Percentiles rank a stretch among this genome's conserved stretches.
Conservation (phyloP, 2,329 filamentous ascomycete species). For the Apiospora saccharicola region DNA sequence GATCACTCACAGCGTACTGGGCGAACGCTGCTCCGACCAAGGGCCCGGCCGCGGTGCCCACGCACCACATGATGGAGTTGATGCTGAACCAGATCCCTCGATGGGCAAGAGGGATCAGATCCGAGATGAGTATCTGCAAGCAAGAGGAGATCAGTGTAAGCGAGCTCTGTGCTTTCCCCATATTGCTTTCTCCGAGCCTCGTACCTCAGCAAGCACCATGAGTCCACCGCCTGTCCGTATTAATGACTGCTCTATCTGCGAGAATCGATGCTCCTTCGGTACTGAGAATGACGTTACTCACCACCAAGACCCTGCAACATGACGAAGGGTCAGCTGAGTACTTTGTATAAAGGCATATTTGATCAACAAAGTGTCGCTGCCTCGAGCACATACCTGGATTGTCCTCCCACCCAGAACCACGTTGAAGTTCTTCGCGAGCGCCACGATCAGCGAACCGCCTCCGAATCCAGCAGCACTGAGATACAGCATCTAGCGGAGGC, state of each 20-base stretch:
- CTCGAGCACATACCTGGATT: constrained; percentile 44
- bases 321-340: not conserved
- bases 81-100: constrained; percentile 44
- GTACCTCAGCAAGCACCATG: constrained; percentile 47
- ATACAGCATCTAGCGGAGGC: constrained; percentile 29
- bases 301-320: not conserved
- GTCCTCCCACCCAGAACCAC: constrained; percentile 52
- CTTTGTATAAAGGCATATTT: not conserved
- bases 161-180: not conserved
- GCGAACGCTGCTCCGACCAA: constrained; percentile 62
- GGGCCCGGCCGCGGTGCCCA: constrained; percentile 62
- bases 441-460: constrained; percentile 32
- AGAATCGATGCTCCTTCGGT: not conserved
- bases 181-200: not conserved
- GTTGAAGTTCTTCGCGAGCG: constrained; percentile 49
- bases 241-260: not conserved
- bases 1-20: constrained; percentile 46
- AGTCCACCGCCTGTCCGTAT: constrained; percentile 49
- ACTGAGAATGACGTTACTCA: not conserved
- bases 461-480: constrained; percentile 30
- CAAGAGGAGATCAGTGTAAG: not conserved
- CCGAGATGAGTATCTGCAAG: constrained; percentile 42
- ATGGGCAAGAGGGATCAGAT: constrained; percentile 48
- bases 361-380: not conserved
- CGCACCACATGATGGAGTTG: constrained; percentile 45